Evolutionary conservation across 2,329 filamentous ascomycete species (phyloP).

Genomic region (Pseudohalonectria lignicola): DNA sequence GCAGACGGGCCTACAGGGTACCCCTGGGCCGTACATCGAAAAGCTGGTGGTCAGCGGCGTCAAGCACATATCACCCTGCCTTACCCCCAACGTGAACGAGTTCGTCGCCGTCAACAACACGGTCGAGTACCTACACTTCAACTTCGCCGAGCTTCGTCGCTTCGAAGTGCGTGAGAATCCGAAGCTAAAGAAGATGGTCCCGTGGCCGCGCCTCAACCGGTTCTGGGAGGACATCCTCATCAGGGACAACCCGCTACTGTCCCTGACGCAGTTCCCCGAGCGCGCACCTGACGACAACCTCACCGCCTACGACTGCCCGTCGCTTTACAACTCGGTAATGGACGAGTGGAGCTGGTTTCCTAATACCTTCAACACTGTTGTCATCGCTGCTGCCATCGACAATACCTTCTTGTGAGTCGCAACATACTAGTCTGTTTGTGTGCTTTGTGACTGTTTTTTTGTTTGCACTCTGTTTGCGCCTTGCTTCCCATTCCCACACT

Average conservation of each 20-base stretch:
- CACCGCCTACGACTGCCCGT: background rate
- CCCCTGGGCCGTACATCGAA: background rate
- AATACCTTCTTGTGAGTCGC: slow-evolving; percentile 4
- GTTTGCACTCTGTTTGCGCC: background rate
- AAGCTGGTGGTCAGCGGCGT: slow-evolving; percentile 1
- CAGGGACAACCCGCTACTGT: slow-evolving; percentile 2
- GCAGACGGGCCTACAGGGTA: background rate
- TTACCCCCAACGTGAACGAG: slow-evolving; percentile 1
- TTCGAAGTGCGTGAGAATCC: slow-evolving; percentile 3
- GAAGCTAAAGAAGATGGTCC: slow-evolving; percentile 3
- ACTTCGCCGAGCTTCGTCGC: slow-evolving; percentile 1
- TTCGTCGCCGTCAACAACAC: slow-evolving; percentile 4
- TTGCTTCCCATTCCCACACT: background rate
- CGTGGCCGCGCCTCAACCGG: slow-evolving; percentile 1
- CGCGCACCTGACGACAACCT: slow-evolving; percentile 1
- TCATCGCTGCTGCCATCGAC: slow-evolving; percentile 2
- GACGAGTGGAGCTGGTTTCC: slow-evolving; percentile 5
- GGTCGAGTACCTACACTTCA: slow-evolving; percentile 4
- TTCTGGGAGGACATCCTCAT: slow-evolving; percentile 2
- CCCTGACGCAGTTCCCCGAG: background rate
- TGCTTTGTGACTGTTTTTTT: background rate
- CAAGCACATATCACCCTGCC: slow-evolving; percentile 2
- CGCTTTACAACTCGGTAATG: background rate
- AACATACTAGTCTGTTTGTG: background rate
- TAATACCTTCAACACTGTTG: slow-evolving; percentile 1